Percentiles rank a stretch among this genome's conserved stretches.
Evolutionary conservation across 805 yeast species (phyloP).

Genomic region (Cyberlindnera samutprakarnensis): DNA sequence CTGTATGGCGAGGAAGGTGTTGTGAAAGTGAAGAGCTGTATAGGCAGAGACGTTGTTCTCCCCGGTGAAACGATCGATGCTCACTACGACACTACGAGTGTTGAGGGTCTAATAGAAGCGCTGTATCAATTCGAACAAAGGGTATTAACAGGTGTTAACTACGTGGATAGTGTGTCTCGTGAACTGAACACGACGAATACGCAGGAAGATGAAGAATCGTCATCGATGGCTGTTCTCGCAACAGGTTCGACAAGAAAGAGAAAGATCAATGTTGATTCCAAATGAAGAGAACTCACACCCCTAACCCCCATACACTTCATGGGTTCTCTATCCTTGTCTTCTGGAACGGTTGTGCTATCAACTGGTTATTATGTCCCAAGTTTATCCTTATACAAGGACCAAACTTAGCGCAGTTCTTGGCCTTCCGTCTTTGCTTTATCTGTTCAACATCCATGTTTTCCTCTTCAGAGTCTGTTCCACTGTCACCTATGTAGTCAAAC

Average conservation of each 20-base stretch:
- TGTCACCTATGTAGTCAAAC: slow-evolving; percentile 18
- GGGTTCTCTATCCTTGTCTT: slow-evolving; percentile 14
- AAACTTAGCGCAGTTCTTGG: slow-evolving; percentile 7
- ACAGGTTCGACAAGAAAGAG: slow-evolving; percentile 1
- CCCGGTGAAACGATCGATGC: slow-evolving; percentile 5
- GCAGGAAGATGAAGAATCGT: no score
- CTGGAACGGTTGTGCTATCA: slow-evolving; percentile 22
- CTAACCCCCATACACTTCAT: no score
- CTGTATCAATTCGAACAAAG: slow-evolving; percentile 10
- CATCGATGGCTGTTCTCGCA: neutral
- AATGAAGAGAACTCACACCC: no score
- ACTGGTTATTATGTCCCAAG: slow-evolving; percentile 11
- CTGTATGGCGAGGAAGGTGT: slow-evolving; percentile 13
- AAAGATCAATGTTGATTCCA: neutral
- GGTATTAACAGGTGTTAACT: slow-evolving; percentile 7
- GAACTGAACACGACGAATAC: slow-evolving; percentile 1
- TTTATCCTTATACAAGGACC: slow-evolving; percentile 20
- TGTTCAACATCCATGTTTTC: slow-evolving; percentile 10
- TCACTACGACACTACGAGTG: slow-evolving; percentile 5
- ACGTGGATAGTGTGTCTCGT: neutral
- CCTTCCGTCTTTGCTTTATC: slow-evolving; percentile 11
- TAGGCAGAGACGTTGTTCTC: slow-evolving; percentile 20
- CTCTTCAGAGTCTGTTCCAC: slow-evolving; percentile 24
- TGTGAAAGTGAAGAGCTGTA: slow-evolving; percentile 13
- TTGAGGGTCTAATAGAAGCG: slow-evolving; percentile 8